Evolutionary conservation across 2,329 filamentous ascomycete species (phyloP), one percentile per base, ranked within the genome.

Genomic region (Bipolaris oryzae): DNA sequence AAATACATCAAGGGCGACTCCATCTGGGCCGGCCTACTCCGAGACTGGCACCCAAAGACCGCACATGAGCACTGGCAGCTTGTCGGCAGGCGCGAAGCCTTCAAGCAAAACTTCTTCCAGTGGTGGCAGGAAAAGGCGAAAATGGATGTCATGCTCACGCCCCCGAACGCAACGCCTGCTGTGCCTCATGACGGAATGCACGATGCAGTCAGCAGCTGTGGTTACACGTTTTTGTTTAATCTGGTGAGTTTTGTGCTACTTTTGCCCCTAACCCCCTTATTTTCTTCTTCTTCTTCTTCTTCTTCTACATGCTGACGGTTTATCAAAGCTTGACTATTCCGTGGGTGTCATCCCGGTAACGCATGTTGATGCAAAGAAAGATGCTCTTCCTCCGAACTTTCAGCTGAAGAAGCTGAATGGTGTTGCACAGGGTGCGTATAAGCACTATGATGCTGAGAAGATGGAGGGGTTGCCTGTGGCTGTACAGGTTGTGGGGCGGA

Each of bases 151-250:
- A 83, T 97, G 63, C 77, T 97, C 33, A 87, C 89, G 9, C 89
- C 90, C n/a, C 92, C 89, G 0, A 96, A 97, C 74, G 92, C 93
- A 0, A 96, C 92, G 0, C 92, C 93, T 1, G 93, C 93, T 0
- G 85, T 96, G 3, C 92, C 92, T 0, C 92, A 96, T 72, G 86
- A 88, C 44, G 92, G 87, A 0, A 97, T 96, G 92, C 85, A 86
- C 64, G 88, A 94, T 67, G 91, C 91, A 2, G 87, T 95, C 42
- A 90, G 89, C 60, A 91, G 88, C 64, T 97, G 93, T 69, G 92
- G 92, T 1, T 97, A 98, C 72, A 97, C 93, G 0, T 96, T 97
- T 73, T 77, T 96, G 53, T 98, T 95, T 80, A 97, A 97, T 68
- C 64, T 97, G 69, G 88, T 90, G 78, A 76, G 85, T 79, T 79